A percentile compares a stretch with the other conserved stretches of the same genome.
phyloP scores from a whole-genome alignment of 495 filamentous ascomycete species.

The Neurospora pannonica region DNA sequence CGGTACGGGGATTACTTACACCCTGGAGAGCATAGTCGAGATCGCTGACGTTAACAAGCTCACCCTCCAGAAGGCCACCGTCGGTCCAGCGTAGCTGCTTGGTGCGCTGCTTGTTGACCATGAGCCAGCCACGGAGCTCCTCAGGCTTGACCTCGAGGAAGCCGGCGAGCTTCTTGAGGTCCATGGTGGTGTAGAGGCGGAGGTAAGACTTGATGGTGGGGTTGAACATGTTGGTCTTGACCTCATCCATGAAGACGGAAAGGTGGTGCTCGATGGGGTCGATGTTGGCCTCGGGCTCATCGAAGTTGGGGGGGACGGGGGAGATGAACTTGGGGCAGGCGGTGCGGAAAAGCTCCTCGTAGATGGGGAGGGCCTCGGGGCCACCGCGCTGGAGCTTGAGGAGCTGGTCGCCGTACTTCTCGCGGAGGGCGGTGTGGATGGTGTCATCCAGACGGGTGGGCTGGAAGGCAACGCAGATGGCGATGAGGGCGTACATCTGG shows the following conservation, averaged over 20 bases:
- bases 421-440: conserved; percentile 92
- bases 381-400: conserved; percentile 90
- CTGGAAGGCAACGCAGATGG: conserved; percentile 96
- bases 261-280: conserved; percentile 97
- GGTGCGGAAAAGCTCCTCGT: conserved; percentile 90
- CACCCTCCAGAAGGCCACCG: conserved; percentile 79
- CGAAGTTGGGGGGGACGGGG: conserved; percentile 93
- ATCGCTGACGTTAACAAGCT: conserved; percentile 82
- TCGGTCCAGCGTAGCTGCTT: conserved; percentile 94
- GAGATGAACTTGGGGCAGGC: conserved; percentile 99
- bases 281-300: conserved; percentile 85
- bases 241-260: conserved; percentile 96
- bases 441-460: conserved; percentile 96
- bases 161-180: conserved; percentile 92
- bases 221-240: conserved; percentile 92
- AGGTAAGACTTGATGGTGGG: conserved; percentile 96
- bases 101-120: conserved; percentile 97
- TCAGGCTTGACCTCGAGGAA: conserved; percentile 94
- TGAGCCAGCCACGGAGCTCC: conserved; percentile 76
- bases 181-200: conserved; percentile 98
- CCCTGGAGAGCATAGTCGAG: conserved; percentile 95
- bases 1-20: conserved; percentile 38
- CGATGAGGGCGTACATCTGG: conserved; percentile 98
- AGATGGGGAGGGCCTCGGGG: conserved; percentile 86
- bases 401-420: conserved; percentile 98